Conservation (phyloP, 805 yeast genomes). For the Candida koratica region DNA sequence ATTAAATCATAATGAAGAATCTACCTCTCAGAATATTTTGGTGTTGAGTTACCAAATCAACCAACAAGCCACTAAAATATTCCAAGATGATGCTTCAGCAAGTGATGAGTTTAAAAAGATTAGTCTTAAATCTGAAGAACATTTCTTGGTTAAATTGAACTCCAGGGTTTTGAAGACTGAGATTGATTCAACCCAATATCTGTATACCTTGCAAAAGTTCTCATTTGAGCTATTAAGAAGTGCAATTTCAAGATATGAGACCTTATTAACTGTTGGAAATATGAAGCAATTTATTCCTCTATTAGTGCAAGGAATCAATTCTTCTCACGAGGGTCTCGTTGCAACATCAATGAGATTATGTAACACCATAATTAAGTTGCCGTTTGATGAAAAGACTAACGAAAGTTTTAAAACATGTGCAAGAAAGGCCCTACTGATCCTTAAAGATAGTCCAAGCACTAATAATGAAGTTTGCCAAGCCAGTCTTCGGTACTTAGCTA, state of each 20-base stretch:
- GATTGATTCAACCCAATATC: conserved; percentile 52
- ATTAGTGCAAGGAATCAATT: conserved; percentile 53
- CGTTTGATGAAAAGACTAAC: conserved; percentile 53
- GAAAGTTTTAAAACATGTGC: conserved; percentile 56
- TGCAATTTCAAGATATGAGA: conserved; percentile 60
- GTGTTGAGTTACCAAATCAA: conserved; percentile 72
- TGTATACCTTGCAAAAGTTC: conserved; percentile 65
- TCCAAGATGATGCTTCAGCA: conserved; percentile 9
- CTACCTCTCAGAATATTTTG: conserved; percentile 54
- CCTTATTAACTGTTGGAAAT: conserved; percentile 55
- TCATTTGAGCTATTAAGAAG: conserved; percentile 72
- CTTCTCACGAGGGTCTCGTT: conserved; percentile 76
- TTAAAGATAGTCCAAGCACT: conserved; percentile 75
- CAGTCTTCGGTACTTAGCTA: conserved; percentile 67
- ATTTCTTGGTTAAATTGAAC: conserved; percentile 70
- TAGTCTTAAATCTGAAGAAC: conserved; percentile 39
- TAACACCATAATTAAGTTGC: conserved; percentile 55
- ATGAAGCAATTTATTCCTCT: conserved; percentile 73
- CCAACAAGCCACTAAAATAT: conserved; percentile 41
- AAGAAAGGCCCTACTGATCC: conserved; percentile 54
- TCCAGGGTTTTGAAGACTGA: conserved; percentile 54
- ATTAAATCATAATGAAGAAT: conserved; percentile 62
- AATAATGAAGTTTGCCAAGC: conserved; percentile 77
- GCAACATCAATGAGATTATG: conserved; percentile 63
- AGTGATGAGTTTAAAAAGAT: conserved; percentile 13